These are phyloP conservation scores for Madurella fahalii DNA, from an alignment of 2,329 filamentous ascomycete genomes.

Conservation along the genomic window DNA sequence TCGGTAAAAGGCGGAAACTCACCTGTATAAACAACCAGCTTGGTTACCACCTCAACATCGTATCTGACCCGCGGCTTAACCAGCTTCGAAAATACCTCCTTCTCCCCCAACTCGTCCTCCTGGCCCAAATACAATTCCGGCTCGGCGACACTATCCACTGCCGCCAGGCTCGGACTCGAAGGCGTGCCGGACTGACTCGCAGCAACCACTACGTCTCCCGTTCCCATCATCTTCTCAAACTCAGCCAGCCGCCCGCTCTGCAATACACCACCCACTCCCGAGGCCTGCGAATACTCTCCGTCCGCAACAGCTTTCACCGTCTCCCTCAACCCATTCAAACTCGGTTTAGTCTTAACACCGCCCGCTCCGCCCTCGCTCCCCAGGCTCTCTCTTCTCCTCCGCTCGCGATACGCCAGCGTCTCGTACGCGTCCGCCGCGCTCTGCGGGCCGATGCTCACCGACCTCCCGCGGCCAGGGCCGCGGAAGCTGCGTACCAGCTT, in stretches of 20 bases:
- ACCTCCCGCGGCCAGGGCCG: slow-evolving; percentile 70
- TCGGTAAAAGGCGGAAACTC: slow-evolving; percentile 13
- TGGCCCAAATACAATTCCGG: slow-evolving; percentile 38
- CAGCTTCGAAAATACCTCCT: slow-evolving; percentile 78
- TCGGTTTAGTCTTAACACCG: slow-evolving; percentile 42
- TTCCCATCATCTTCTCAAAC: slow-evolving; percentile 72
- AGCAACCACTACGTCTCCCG: slow-evolving; percentile 45
- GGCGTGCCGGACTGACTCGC: too few species aligned
- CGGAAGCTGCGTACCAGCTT: slow-evolving; percentile 76
- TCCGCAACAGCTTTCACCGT: slow-evolving; percentile 27
- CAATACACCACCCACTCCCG: slow-evolving; percentile 39
- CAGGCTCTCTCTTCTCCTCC: slow-evolving; percentile 52
- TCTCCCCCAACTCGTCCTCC: slow-evolving; percentile 57
- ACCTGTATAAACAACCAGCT: slow-evolving; percentile 92
- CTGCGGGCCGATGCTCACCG: slow-evolving; percentile 88
- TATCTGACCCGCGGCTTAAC: slow-evolving; percentile 87
- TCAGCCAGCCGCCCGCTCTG: slow-evolving; percentile 49
- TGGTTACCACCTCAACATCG: slow-evolving; percentile 98
- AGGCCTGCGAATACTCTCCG: slow-evolving; percentile 31
- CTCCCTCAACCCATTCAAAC: slow-evolving; percentile 39
- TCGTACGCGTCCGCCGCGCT: slow-evolving; percentile 96
- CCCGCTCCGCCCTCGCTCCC: slow-evolving; percentile 43
- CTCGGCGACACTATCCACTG: slow-evolving; percentile 33
- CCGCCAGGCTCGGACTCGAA: slow-evolving; percentile 25
- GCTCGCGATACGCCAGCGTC: slow-evolving; percentile 83